Conservation (phyloP, 345 rosid genomes). For the Citrus mangshanensis region DNA sequence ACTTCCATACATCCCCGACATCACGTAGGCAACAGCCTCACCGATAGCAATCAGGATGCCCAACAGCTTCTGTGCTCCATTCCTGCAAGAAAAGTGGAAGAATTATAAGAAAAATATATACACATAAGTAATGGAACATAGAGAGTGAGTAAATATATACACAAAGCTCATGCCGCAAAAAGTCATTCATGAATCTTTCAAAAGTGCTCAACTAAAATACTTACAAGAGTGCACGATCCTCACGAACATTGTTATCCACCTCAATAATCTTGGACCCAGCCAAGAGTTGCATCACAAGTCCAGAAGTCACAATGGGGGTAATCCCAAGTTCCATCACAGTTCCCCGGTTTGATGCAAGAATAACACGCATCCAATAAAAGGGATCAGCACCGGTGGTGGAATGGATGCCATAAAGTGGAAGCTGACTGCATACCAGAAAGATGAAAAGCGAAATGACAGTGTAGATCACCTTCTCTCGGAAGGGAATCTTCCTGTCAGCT, state of each 20-base stretch:
- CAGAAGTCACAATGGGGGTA: constrained; percentile 72
- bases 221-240: constrained; percentile 68
- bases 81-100: constrained; percentile 29
- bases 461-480: constrained; percentile 66
- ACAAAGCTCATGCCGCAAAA: neutral
- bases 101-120: neutral
- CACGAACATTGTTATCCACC: constrained; percentile 70
- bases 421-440: constrained; percentile 72
- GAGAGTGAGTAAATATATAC: neutral
- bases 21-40: constrained; percentile 59
- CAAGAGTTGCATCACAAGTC: constrained; percentile 64
- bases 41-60: constrained; percentile 68
- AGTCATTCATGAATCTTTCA: neutral
- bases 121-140: neutral
- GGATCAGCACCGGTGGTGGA: constrained; percentile 73
- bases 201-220: constrained; percentile 12
- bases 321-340: constrained; percentile 81
- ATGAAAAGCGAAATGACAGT: constrained; percentile 56
- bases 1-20: constrained; percentile 71
- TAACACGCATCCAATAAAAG: constrained; percentile 78
- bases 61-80: constrained; percentile 69
- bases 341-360: constrained; percentile 72
- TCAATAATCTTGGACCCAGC: constrained; percentile 79
- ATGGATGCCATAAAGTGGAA: constrained; percentile 71
- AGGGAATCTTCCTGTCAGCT: constrained; percentile 65